These are phyloP conservation scores for Malassezia restricta DNA, from an alignment of 1,284 basidiomycete genomes.

Conservation along the genomic window DNA sequence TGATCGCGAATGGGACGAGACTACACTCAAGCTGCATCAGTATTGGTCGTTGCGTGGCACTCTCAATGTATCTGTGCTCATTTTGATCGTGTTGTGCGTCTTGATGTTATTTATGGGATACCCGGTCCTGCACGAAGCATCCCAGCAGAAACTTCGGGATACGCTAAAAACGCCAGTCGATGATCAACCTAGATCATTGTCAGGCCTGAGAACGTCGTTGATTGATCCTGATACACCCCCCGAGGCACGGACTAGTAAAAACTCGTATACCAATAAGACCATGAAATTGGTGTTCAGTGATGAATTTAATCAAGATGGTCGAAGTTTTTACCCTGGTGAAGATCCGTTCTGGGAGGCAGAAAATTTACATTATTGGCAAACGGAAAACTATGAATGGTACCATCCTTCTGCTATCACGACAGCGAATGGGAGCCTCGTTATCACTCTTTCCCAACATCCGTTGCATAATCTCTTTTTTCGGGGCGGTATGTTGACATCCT, in stretches of 20 bases:
- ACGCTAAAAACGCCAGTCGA: neutral
- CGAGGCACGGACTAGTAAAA: slow-evolving; percentile 14
- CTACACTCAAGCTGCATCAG: neutral
- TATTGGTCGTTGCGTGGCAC: slow-evolving; percentile 24
- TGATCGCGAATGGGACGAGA: slow-evolving; percentile 15
- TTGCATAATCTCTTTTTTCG: slow-evolving; percentile 33
- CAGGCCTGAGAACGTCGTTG: slow-evolving; percentile 1
- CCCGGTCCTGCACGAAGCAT: slow-evolving; percentile 22
- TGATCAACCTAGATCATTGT: slow-evolving; percentile 2
- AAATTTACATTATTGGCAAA: slow-evolving; percentile 35
- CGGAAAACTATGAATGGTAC: slow-evolving; percentile 36
- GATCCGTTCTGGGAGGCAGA: slow-evolving; percentile 46
- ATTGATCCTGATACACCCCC: slow-evolving; percentile 35
- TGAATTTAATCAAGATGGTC: slow-evolving; percentile 34
- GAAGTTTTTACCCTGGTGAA: slow-evolving; percentile 39
- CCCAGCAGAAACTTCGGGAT: neutral
- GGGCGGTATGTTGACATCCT: slow-evolving; percentile 34
- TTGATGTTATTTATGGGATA: slow-evolving; percentile 43
- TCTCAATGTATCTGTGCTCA: slow-evolving; percentile 30
- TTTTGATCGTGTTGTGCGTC: slow-evolving; percentile 25
- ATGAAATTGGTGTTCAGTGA: slow-evolving; percentile 40
- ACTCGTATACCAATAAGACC: slow-evolving; percentile 16
- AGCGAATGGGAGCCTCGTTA: slow-evolving; percentile 22
- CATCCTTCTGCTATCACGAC: slow-evolving; percentile 34
- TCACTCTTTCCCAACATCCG: slow-evolving; percentile 46